Evolutionary conservation across 2,329 filamentous ascomycete species (phyloP).

Genomic region (Boeremia exigua): DNA sequence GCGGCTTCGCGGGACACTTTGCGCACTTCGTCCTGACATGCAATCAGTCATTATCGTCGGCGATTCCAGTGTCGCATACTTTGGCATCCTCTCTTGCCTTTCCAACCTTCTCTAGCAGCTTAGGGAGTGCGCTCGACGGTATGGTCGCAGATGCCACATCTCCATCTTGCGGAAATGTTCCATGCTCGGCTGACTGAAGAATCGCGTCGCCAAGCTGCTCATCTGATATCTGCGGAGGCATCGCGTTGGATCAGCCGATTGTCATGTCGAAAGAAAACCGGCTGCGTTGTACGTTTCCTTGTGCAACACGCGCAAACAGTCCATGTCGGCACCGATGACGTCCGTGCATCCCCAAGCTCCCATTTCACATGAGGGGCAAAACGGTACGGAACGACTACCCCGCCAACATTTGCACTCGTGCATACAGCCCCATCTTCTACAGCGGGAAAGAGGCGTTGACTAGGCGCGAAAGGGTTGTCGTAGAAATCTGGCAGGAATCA

Average conservation of each 20-base stretch:
- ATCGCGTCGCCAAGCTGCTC: slow-evolving; percentile 63
- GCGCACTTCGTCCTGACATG: slow-evolving; percentile 70
- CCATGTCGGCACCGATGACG: slow-evolving; percentile 13
- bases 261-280: slow-evolving; percentile 24
- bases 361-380: slow-evolving; percentile 16
- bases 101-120: slow-evolving; percentile 58
- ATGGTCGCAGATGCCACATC: slow-evolving; percentile 61
- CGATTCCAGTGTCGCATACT: slow-evolving; percentile 41
- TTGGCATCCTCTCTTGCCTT: slow-evolving; percentile 61
- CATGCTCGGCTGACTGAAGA: slow-evolving; percentile 67
- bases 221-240: slow-evolving; percentile 39
- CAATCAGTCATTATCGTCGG: slow-evolving; percentile 5
- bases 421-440: neutral
- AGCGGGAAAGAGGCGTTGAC: slow-evolving; percentile 2
- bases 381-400: slow-evolving; percentile 5
- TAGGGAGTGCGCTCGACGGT: slow-evolving; percentile 55
- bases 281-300: slow-evolving; percentile 4
- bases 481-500: neutral
- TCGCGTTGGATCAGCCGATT: slow-evolving; percentile 20
- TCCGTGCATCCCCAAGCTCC: slow-evolving; percentile 16
- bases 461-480: neutral
- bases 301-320: slow-evolving; percentile 15
- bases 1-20: slow-evolving; percentile 77
- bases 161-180: slow-evolving; percentile 64
- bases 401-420: slow-evolving; percentile 3